Evolutionary conservation across 164 flowering plant species (phyloP).

Genomic region (Sextonia rubra): DNA sequence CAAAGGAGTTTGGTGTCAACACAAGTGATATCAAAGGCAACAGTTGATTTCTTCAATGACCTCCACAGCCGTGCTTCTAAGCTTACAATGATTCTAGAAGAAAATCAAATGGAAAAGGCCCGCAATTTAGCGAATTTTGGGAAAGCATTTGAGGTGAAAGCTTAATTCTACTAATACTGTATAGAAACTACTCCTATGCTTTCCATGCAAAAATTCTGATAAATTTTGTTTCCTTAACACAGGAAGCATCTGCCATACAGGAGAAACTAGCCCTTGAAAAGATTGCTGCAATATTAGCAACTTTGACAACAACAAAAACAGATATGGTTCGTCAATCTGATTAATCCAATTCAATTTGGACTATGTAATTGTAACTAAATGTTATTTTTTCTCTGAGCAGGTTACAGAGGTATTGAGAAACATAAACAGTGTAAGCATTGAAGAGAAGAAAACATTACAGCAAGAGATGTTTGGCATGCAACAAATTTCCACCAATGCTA

Average conservation of each 20-base stretch:
- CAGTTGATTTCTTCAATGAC: conserved; percentile 45
- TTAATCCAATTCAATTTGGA: background rate
- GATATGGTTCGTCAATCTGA: conserved; percentile 36
- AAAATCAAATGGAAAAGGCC: conserved; percentile 36
- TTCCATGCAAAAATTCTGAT: conserved; percentile 2
- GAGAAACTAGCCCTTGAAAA: conserved; percentile 64
- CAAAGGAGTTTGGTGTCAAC: conserved; percentile 52
- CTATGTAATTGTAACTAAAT: background rate
- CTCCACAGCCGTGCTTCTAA: conserved; percentile 41
- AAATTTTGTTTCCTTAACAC: conserved; percentile 14
- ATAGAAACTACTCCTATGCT: background rate
- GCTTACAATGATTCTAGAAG: conserved; percentile 40
- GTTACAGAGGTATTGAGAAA: conserved; percentile 52
- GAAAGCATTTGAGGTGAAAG: conserved; percentile 54
- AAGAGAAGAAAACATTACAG: conserved; percentile 37
- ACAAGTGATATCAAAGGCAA: conserved; percentile 56
- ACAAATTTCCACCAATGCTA: conserved; percentile 38
- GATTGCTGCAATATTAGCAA: conserved; percentile 49
- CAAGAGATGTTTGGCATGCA: conserved; percentile 48
- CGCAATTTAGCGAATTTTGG: conserved; percentile 44
- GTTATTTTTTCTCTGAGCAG: conserved; percentile 26
- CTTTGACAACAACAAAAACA: conserved; percentile 47
- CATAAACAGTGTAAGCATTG: conserved; percentile 30
- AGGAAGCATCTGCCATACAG: conserved; percentile 76
- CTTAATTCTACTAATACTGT: background rate